phyloP scores from a whole-genome alignment of 139 green algal genomes.

The Chlorella sp. region DNA sequence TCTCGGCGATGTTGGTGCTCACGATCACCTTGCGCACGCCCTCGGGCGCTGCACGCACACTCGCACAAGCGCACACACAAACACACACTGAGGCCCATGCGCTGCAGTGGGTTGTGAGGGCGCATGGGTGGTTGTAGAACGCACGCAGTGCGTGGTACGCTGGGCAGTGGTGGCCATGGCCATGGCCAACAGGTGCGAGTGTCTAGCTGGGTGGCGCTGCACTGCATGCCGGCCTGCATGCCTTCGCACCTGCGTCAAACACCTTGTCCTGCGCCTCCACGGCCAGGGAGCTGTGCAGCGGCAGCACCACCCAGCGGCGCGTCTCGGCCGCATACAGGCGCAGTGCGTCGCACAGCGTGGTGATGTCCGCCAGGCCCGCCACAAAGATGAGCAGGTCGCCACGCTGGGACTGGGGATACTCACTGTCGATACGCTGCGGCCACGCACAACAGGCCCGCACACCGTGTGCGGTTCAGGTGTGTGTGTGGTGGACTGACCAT shows the following conservation, averaged over 20 bases:
- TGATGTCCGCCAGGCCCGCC: constrained; percentile 36
- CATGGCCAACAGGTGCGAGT: too few relatives aligned
- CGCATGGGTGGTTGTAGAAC: too few relatives aligned
- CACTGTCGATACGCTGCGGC: constrained; percentile 32
- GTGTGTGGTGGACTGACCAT: not conserved
- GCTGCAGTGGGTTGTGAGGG: too few relatives aligned
- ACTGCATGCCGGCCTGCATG: too few relatives aligned
- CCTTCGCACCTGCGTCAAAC: constrained; percentile 34
- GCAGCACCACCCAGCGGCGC: constrained; percentile 14
- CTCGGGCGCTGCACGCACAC: constrained; percentile 24
- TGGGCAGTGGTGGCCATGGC: too few relatives aligned
- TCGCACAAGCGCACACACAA: too few relatives aligned
- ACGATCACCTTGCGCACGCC: constrained; percentile 58
- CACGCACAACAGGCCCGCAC: not conserved
- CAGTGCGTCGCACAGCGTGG: constrained; percentile 14
- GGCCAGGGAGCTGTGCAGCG: constrained; percentile 16
- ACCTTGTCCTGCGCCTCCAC: constrained; percentile 37
- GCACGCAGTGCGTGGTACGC: too few relatives aligned
- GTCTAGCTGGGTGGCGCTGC: too few relatives aligned
- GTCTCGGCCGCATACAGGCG: constrained; percentile 16
- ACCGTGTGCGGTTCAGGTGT: not conserved
- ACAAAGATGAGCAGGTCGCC: constrained; percentile 43
- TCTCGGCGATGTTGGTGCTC: constrained; percentile 86
- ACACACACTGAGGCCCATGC: too few relatives aligned
- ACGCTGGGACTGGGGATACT: constrained; percentile 21